Conservation (phyloP, 1,139 yeast genomes). For the Taphrina wiesneri region DNA sequence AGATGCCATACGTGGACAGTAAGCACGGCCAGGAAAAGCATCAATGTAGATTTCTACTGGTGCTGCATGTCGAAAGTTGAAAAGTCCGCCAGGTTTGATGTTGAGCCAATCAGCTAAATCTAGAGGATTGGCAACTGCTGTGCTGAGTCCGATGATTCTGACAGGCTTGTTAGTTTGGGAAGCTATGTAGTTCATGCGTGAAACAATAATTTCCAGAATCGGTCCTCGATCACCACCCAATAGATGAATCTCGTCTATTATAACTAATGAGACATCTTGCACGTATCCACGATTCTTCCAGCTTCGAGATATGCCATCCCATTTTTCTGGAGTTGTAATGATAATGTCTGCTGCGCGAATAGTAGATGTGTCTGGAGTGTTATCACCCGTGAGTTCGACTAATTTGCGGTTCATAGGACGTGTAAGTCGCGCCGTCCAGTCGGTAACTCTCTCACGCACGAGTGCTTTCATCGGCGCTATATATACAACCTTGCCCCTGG, state of each 20-base stretch:
- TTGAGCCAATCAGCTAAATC: constrained; percentile 99
- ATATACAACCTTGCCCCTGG: constrained; percentile 50
- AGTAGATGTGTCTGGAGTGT: constrained; percentile 82
- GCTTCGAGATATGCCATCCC: constrained; percentile 97
- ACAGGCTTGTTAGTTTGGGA: constrained; percentile 73
- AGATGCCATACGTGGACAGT: constrained; percentile 81
- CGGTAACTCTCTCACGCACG: constrained; percentile 94
- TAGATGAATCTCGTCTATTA: constrained; percentile 97
- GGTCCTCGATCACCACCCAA: constrained; percentile 98
- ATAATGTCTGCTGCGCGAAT: constrained; percentile 89
- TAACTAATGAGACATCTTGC: constrained; percentile 82
- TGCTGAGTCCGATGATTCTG: constrained; percentile 87
- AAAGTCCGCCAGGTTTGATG: constrained; percentile 74
- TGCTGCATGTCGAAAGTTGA: constrained; percentile 94
- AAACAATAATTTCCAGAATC: constrained; percentile 95
- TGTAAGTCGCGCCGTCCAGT: constrained; percentile 78
- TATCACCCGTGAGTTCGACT: constrained; percentile 96
- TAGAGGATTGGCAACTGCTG: constrained; percentile 95
- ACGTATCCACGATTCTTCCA: constrained; percentile 96
- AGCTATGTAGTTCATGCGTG: constrained; percentile 92
- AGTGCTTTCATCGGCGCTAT: constrained; percentile 99
- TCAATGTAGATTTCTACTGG: constrained; percentile 97
- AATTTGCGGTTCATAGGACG: constrained; percentile 62
- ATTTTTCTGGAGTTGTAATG: constrained; percentile 96
- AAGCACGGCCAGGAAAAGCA: constrained; percentile 79